Evolutionary conservation across 805 yeast genomes (phyloP).

Genomic region (Metschnikowia chrysomelidarum): DNA sequence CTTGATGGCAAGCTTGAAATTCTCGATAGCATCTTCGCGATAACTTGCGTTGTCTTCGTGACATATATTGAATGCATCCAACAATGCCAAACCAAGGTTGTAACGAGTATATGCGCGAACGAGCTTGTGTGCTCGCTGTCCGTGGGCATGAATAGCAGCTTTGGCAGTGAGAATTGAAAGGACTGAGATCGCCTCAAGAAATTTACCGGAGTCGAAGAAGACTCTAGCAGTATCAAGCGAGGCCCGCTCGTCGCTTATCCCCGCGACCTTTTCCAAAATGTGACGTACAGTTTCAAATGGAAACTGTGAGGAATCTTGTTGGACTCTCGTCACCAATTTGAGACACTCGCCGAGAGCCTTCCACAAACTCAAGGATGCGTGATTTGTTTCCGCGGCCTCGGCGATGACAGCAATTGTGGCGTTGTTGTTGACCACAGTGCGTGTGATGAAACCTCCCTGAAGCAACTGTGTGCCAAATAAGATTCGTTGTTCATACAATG

Average conservation of each 20-base stretch:
- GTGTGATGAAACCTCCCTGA: conserved; percentile 61
- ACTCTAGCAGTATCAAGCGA: conserved; percentile 17
- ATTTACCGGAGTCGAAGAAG: conserved; percentile 15
- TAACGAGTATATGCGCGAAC: conserved; percentile 55
- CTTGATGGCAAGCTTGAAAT: conserved; percentile 65
- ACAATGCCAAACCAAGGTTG: conserved; percentile 69
- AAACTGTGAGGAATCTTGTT: conserved; percentile 47
- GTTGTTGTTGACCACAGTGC: conserved; percentile 52
- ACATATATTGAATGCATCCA: conserved; percentile 38
- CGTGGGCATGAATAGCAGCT: conserved; percentile 39
- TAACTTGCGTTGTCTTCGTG: conserved; percentile 15
- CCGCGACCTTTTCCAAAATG: conserved; percentile 21
- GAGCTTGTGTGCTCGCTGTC: conserved; percentile 42
- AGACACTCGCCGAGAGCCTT: conserved; percentile 57
- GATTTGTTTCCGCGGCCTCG: conserved; percentile 35
- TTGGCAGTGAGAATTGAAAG: conserved; percentile 47
- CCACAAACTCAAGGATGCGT: conserved; percentile 60
- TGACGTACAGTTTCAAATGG: conserved; percentile 37
- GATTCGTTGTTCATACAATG: conserved; percentile 57
- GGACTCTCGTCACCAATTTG: conserved; percentile 51
- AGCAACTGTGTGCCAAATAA: conserved; percentile 53
- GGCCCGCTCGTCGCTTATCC: conserved; percentile 18
- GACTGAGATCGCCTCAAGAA: conserved; percentile 33
- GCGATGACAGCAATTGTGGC: conserved; percentile 46
- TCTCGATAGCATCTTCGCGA: conserved; percentile 52